phyloP scores from a whole-genome alignment of 345 rosid genomes.

The Lumnitzera racemosa region DNA sequence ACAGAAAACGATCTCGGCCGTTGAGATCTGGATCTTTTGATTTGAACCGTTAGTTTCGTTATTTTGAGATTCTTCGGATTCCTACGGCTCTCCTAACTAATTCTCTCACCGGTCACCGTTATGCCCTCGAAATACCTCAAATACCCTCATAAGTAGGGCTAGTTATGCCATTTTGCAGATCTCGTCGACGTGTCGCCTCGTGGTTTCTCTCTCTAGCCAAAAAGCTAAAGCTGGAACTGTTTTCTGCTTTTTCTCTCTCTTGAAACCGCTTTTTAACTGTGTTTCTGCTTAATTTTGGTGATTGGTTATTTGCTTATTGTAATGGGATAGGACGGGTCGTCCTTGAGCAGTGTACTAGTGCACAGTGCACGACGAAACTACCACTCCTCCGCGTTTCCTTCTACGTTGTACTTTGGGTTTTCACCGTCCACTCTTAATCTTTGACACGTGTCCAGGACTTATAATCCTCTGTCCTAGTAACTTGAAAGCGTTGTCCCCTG shows the following conservation, averaged over 20 bases:
- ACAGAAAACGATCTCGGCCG: conserved; percentile 12
- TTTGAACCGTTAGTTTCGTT: conserved; percentile 14
- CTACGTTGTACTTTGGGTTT: not conserved
- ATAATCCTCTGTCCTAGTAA: too few relatives aligned
- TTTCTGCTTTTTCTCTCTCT: too few relatives aligned
- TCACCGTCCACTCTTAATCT: not conserved
- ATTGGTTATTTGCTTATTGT: not conserved
- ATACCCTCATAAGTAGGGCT: not conserved
- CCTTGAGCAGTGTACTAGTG: conserved; percentile 10
- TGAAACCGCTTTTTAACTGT: too few relatives aligned
- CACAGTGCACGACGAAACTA: not conserved
- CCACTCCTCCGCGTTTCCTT: too few relatives aligned
- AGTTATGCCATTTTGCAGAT: not conserved
- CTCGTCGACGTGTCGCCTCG: not conserved
- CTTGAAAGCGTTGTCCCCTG: too few relatives aligned
- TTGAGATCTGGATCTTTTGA: conserved; percentile 14
- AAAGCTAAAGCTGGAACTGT: not conserved
- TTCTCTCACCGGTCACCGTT: conserved; percentile 1
- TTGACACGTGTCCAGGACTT: conserved; percentile 2
- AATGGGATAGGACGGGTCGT: not conserved
- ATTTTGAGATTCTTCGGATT: conserved; percentile 9
- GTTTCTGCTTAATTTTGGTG: too few relatives aligned
- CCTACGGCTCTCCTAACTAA: not conserved
- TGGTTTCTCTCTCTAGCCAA: not conserved
- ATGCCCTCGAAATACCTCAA: not conserved